phyloP scores from a whole-genome alignment of 202 grass and related monocot genomes.

The Schoenoplectus triqueter region DNA sequence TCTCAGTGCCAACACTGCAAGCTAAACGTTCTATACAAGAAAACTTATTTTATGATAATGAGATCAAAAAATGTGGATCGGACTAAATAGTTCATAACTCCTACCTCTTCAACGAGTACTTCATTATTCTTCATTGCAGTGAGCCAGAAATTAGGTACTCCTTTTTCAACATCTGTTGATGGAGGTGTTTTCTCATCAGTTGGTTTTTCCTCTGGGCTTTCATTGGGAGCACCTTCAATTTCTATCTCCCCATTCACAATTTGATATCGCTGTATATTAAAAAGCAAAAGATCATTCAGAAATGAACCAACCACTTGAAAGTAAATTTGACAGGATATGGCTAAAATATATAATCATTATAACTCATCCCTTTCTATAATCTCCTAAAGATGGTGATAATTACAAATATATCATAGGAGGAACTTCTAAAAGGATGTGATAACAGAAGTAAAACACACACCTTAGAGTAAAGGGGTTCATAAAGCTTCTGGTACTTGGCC shows the following conservation, averaged over 20 bases:
- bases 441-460: conserved; percentile 36
- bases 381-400: neutral
- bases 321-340: neutral
- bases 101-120: conserved; percentile 78
- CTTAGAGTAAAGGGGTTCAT: conserved; percentile 87
- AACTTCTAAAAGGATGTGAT: neutral
- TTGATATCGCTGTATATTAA: conserved; percentile 64
- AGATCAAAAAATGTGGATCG: neutral
- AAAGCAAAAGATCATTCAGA: neutral
- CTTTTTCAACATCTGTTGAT: conserved; percentile 64
- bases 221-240: conserved; percentile 56
- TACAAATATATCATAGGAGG: neutral
- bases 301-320: neutral
- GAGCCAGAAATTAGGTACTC: conserved; percentile 94
- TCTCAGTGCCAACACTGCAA: conserved; percentile 10
- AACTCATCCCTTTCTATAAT: neutral
- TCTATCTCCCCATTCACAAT: conserved; percentile 94
- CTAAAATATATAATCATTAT: neutral
- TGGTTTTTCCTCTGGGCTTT: conserved; percentile 54
- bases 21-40: neutral
- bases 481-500: conserved; percentile 92
- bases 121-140: conserved; percentile 96
- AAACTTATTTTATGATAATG: neutral
- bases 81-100: neutral
- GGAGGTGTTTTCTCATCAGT: conserved; percentile 51